Evolutionary conservation across 805 yeast genomes (phyloP), one percentile per base, ranked within the genome.

Genomic region (Myxozyma mucilagina): DNA sequence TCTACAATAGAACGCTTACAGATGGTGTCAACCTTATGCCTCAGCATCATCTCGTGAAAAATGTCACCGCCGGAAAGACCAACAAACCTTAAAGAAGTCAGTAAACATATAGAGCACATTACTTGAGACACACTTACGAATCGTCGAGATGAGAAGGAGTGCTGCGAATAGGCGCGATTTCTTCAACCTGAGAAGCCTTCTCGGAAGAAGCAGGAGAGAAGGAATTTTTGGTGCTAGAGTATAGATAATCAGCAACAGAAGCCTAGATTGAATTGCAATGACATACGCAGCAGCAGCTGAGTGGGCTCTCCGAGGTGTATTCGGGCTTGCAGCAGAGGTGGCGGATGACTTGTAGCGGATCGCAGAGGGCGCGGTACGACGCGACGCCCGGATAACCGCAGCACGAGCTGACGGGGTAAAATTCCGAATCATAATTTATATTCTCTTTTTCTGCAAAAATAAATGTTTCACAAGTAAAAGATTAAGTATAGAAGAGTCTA

Each of bases 41-140:
- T 85, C 65, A 85, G 80, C 98, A 94, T 94, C 98, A 94, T 94
- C 76, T 93, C 98, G 75, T 93, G 97, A 80, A 94, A 94, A 65
- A 94, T 92, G 78, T 94, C 94, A 69, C 99, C 99, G 66, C 99
- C 99, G n/a, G 97, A 87, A 69, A 91, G 82, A 16, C 99, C 99
- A 57, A 94, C 91, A 71, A 93, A 86, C 4, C 97, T 88, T 39
- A 39, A 8, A 10, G 29, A 24, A n/a, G 50, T 6, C 8, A 31
- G 38, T 48, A 16, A 44, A 20, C n/a, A 9, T 31, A 13, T 13
- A 4, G 47, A 2, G 53, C 8, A 51, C 13, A 42, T 16, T 36
- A 10, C 11, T 36, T 36, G 9, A 20, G 16, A 41, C 16, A 29
- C 18, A 58, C 65, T 16, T 54, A 61, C 65, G 65, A 61, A 47